phyloP scores from a whole-genome alignment of 345 rosid species.

The Gynandropsis gynandra region DNA sequence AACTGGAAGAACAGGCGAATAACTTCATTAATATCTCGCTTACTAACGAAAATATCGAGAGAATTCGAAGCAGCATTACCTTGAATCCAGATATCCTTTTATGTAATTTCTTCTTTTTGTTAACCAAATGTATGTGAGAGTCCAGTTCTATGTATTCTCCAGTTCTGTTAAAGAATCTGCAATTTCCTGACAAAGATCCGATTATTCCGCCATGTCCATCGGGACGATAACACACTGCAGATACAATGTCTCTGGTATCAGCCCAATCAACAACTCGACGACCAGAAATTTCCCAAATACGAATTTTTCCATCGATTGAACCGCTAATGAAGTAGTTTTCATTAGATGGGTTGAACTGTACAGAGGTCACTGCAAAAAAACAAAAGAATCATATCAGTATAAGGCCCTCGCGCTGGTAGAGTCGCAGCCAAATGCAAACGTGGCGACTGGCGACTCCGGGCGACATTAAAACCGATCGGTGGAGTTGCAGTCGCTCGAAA shows the following conservation, averaged over 20 bases:
- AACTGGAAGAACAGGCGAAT: constrained; percentile 35
- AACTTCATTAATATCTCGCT: constrained; percentile 2
- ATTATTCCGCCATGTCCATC: constrained; percentile 66
- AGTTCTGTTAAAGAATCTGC: constrained; percentile 47
- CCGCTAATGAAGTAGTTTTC: constrained; percentile 72
- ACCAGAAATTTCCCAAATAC: constrained; percentile 61
- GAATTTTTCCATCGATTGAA: constrained; percentile 77
- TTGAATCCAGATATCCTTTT: constrained; percentile 71
- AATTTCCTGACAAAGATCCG: constrained; percentile 48
- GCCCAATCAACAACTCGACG: constrained; percentile 82
- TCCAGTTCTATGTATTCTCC: constrained; percentile 70
- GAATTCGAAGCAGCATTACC: constrained; percentile 32
- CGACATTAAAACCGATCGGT: too few relatives aligned
- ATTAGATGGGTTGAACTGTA: constrained; percentile 76
- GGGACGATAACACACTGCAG: constrained; percentile 79
- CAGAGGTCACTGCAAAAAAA: constrained; percentile 63
- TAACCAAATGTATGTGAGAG: constrained; percentile 43
- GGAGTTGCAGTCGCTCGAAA: too few relatives aligned
- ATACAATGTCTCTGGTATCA: constrained; percentile 57
- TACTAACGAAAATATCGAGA: constrained; percentile 2
- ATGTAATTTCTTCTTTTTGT: constrained; percentile 64
- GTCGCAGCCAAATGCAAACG: too few relatives aligned
- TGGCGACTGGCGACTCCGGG: too few relatives aligned
- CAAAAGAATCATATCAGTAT: constrained; percentile 11
- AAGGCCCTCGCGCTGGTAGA: too few relatives aligned